Evolutionary conservation across 805 yeast species (phyloP).

Genomic region (Spathaspora passalidarum): DNA sequence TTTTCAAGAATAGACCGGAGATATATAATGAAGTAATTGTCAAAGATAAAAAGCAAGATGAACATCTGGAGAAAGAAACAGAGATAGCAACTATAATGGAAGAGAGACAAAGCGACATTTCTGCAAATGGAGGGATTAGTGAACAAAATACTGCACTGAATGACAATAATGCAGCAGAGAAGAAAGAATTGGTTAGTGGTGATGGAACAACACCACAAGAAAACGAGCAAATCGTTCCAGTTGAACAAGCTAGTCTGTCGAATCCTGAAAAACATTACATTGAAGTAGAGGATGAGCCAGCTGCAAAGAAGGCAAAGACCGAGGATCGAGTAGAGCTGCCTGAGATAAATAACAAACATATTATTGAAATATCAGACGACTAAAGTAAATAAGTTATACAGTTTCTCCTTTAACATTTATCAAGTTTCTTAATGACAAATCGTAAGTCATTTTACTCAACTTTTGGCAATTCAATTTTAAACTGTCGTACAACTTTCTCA

Average conservation of each 20-base stretch:
- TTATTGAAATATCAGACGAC: neutral
- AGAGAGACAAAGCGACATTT: too few relatives aligned
- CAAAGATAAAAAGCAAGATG: neutral
- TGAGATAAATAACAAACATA: neutral
- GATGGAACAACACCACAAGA: too few relatives aligned
- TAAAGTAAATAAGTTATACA: neutral
- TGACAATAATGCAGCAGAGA: too few relatives aligned
- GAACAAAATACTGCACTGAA: too few relatives aligned
- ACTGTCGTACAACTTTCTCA: constrained; percentile 26
- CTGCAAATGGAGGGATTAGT: too few relatives aligned
- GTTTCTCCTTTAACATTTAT: constrained; percentile 12
- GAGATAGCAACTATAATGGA: neutral
- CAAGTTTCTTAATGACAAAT: constrained; percentile 18
- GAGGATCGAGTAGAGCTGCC: neutral
- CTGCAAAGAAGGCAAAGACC: neutral
- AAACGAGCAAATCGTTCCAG: too few relatives aligned
- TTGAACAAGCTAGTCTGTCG: too few relatives aligned
- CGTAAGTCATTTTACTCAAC: constrained; percentile 24
- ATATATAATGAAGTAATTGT: constrained; percentile 26
- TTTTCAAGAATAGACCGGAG: constrained; percentile 28
- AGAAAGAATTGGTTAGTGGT: too few relatives aligned
- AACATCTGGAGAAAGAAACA: neutral
- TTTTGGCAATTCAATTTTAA: constrained; percentile 26
- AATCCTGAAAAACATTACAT: neutral
- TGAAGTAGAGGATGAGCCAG: neutral